Evolutionary conservation across 768 basidiomycete species (phyloP), one percentile per base, ranked within the genome.

Genomic region (Termitomyces sp.): DNA sequence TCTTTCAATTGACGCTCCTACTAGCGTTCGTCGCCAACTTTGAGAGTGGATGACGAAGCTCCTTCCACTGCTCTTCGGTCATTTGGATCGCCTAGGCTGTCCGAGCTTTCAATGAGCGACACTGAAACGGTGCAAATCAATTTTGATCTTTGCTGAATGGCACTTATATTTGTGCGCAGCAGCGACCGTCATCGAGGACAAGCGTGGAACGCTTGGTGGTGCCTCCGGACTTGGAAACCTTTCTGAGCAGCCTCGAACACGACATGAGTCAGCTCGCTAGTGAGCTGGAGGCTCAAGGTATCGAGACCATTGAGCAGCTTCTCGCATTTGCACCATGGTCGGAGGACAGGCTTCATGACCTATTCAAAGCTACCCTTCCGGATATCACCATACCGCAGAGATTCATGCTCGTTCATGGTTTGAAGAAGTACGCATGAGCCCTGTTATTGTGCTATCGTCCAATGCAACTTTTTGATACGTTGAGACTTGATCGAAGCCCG

Each of bases 341-440:
- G 2, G 54, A 59, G 20, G 49, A 47, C n/a, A 50, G 48, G 39
- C 37, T 61, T 4, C 57, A 61, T 36, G 18, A 24, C 29, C 7
- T 61, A 10, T 61, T 61, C 42, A 52, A 34, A 24, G 61, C 58
- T 14, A 58, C 37, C n/a, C 47, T 61, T 26, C 61, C 61, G 3
- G 14, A 37, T 16, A 18, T 59, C n/a, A 59, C 57, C 7, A 20
- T 56, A 14, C 46, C 61, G 1, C 54, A 59, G 41, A 55, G 61
- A 37, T 57, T 49, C 36, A 59, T 59, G 41, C 57, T 61, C 5
- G 54, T 61, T 20, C 53, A 61, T 41, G 60, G 60, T 18, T 50
- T 50, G 49, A 50, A 50, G 49, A 36, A 37, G 34, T 50, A 50
- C 49, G 48, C 48, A 7, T 50, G 34, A 50, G 5, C 12, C 20